A percentile compares a stretch with the other conserved stretches of the same genome.
Evolutionary conservation across 2,329 filamentous ascomycete genomes (phyloP).

Genomic region (Coniochaeta prunicola): DNA sequence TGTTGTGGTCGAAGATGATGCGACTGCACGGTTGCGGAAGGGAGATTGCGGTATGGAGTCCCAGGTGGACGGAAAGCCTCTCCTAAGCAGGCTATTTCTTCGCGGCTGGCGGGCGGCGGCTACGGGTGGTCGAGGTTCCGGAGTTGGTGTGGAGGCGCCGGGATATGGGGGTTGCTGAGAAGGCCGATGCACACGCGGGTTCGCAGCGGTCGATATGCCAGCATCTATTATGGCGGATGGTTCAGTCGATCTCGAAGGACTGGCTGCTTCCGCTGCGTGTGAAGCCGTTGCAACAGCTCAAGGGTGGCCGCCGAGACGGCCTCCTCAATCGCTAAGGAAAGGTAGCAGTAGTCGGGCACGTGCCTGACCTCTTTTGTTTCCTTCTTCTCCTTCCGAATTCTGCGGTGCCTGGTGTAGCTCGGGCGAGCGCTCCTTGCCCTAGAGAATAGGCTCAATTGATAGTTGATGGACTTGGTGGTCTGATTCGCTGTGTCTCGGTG

Average conservation of each 20-base stretch:
- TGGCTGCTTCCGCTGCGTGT: slow-evolving; percentile 23
- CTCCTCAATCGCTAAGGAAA: slow-evolving; percentile 21
- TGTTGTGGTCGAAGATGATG: slow-evolving; percentile 15
- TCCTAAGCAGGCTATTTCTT: slow-evolving; percentile 13
- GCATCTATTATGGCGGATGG: slow-evolving; percentile 22
- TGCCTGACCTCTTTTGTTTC: neutral
- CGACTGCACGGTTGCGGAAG: slow-evolving; percentile 32
- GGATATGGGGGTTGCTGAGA: slow-evolving; percentile 25
- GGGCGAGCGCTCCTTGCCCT: neutral
- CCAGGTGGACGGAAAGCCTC: slow-evolving; percentile 14
- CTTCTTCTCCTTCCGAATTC: neutral
- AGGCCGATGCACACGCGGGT: slow-evolving; percentile 19
- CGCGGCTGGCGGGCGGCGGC: slow-evolving; percentile 10
- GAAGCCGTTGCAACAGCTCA: slow-evolving; percentile 41
- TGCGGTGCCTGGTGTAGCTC: neutral
- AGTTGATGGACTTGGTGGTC: neutral
- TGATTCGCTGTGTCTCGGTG: neutral
- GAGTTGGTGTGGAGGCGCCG: slow-evolving; percentile 12
- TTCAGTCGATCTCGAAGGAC: slow-evolving; percentile 11
- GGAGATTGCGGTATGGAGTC: slow-evolving; percentile 26
- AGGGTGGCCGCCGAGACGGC: slow-evolving; percentile 40
- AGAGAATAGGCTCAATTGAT: neutral
- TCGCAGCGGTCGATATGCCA: slow-evolving; percentile 12
- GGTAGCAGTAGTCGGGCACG: neutral
- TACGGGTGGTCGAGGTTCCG: slow-evolving; percentile 7